Base-by-base conservation (phyloP, 2,329 filamentous ascomycete species). In the Phialophora verrucosa region DNA sequence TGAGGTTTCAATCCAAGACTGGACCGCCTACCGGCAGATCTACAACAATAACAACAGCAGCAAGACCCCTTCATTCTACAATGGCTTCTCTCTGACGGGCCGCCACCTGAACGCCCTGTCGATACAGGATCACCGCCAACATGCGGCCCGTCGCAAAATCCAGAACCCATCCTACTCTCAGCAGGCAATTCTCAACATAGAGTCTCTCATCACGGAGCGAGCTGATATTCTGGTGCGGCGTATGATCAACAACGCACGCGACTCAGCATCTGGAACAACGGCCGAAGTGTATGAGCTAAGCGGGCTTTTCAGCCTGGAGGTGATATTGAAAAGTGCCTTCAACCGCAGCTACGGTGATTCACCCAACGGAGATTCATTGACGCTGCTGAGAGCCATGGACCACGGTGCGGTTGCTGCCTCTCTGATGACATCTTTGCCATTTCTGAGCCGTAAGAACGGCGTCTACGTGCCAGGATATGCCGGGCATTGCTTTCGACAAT, bases 1-100 rank as follows among this genome's bases (percentile, higher is more conserved):
- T 55, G 73, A 77, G 20, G 75, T 84, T 10, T 78, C 78, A 8
- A 82, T 82, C 61, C 76, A 74, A 23, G 78, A 75, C 29, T 64
- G 60, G 60, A 23, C n/a, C 7, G 44, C 35, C 5, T 67, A 67
- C 38, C 64, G 64, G 14, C 11, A 49, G 8, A 67, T 67, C 25
- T 68, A 68, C 53, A 55, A 44, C 51, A 35, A 59, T 8, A 49
- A 51, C 11, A 35, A 27, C 10, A 57, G 44, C 42, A 65, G 14
- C 38, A 65, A 65, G 25, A 54, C 29, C 4, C 12, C 7, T 6
- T 29, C 29, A 8, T 68, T 65, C 32, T 68, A 68, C 44, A 32
- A 32, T 32, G 31, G 31, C 60, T n/a, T 49, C 42, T 23, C 51
- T 44, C 6, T 58, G 31, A 49, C 10, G 20, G 23, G 31, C 7